Percentiles rank a stretch among this genome's conserved stretches.
phyloP scores from a whole-genome alignment of 129 eudicot genomes.

The Flaveria linearis region DNA sequence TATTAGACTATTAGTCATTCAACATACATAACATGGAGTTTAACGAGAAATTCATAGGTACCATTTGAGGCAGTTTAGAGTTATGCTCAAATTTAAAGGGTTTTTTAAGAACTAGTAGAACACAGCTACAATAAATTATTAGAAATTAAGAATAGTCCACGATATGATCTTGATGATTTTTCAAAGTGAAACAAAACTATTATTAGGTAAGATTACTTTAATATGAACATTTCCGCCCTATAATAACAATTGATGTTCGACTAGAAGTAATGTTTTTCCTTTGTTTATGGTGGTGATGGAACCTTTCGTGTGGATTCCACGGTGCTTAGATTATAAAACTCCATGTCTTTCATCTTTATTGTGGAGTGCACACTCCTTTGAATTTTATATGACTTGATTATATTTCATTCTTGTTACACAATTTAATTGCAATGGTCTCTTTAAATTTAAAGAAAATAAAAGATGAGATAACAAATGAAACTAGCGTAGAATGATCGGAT shows the following conservation, averaged over 20 bases:
- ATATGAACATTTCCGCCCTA: neutral
- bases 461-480: neutral
- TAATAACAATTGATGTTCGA: neutral
- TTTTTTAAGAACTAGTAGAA: no score
- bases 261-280: no score
- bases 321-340: slow-evolving; percentile 10
- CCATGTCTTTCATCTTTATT: slow-evolving; percentile 12
- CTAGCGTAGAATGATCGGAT: neutral
- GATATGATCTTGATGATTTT: neutral
- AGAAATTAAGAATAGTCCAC: no score
- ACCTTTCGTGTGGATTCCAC: slow-evolving; percentile 36
- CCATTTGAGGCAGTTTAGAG: neutral
- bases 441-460: neutral
- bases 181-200: neutral
- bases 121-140: no score
- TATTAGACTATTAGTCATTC: no score
- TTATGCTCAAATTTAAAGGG: neutral
- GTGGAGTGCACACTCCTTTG: slow-evolving; percentile 40
- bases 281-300: neutral
- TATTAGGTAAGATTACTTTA: neutral
- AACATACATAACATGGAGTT: no score
- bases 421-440: neutral
- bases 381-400: neutral
- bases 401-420: no score
- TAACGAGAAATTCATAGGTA: neutral